Evolutionary conservation across 2,329 filamentous ascomycete species (phyloP), one percentile per base, ranked within the genome.

Genomic region (Diaporthe eres): DNA sequence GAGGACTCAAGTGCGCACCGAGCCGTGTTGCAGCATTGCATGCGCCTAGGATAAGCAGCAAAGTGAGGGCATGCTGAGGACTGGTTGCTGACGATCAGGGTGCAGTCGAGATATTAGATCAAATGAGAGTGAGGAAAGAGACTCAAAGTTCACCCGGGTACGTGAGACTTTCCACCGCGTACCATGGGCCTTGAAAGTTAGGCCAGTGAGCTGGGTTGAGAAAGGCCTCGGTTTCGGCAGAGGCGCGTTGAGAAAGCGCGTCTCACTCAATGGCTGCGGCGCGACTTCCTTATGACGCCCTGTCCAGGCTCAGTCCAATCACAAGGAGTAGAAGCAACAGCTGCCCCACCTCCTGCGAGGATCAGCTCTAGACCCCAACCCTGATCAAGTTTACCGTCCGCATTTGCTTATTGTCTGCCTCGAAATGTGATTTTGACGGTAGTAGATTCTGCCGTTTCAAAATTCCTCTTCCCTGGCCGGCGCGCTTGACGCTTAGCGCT

Each of bases 21-120:
- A 53, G 39, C 47, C 44, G 22, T 31, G 78, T 79, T 82, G 82
- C 82, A 83, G 81, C 74, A 67, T 71, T 65, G 61, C 53, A 51
- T 25, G 49, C 42, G 53, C 73, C 42, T 57, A 75, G 53, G 75
- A 28, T n/a, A 37, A 63, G 51, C 60, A 75, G 55, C 47, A 49
- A 44, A 44, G 37, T 5, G 37, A 28, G 60, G 2, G 55, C 68
- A 77, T 75, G 60, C 17, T 44, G 53, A 53, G 72, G 42, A 39
- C 19, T 12, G n/a, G 13, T 3, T 15, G 42, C 4, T 72, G 31
- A 31, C 15, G 31, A n/a, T 49, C 70, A 22, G 15, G 3, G n/a
- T 28, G 65, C 10, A 10, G 13, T 72, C 31, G 31, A 51, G 34
- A 57, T 34, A 25, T 19, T 25, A 65, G n/a, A 49, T 28, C 1